Base-by-base conservation (phyloP, 148 eudicot genomes). In the Arbutus unedo region DNA sequence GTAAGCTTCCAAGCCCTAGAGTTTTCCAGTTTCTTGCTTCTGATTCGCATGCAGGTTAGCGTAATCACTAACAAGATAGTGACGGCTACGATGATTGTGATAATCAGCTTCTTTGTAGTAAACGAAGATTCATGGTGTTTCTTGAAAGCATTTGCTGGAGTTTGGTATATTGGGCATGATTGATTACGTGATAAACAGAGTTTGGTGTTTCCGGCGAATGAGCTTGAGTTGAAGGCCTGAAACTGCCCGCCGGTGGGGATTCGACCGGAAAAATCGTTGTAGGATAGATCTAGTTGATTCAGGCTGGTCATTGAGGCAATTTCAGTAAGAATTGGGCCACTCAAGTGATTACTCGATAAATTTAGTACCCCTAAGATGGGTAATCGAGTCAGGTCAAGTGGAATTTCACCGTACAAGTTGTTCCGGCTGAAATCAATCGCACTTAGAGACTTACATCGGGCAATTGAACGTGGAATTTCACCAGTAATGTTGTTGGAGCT, bases 1-100 rank as follows among this genome's bases (percentile, higher is more conserved):
- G 95, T 95, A 2, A 97, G 90, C 81, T 91, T 94, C 98, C 97
- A 97, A 2, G 84, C 81, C 45, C 51, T 87, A 1, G 97, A 90
- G 68, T 84, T 89, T 59, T 89, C 85, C 10, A 87, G 68, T 74
- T 71, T 89, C 86, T 80, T 91, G 81, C 60, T 85, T 66, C 90
- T 77, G 31, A 82, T 84, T 48, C 79, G 80, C 72, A 78, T 66
- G 48, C 72, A 75, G 0, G 83, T 85, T 9, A 68, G 81, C 10
- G 55, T 47, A 21, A 81, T 49, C 14, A 85, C 48, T 1, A 91
- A 73, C 14, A 86, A 7, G 6, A 86, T 15, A 13, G 90, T 87
- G 47, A 89, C 43, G 23, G 83, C 5, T 4, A 79, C 68, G 1
- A 91, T 83, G 44, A 81, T 23, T 1, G 84, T 19, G 19, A 92